Evolutionary conservation across 1,139 yeast genomes (phyloP).

Genomic region (Yamadazyma pseudoaaseri): DNA sequence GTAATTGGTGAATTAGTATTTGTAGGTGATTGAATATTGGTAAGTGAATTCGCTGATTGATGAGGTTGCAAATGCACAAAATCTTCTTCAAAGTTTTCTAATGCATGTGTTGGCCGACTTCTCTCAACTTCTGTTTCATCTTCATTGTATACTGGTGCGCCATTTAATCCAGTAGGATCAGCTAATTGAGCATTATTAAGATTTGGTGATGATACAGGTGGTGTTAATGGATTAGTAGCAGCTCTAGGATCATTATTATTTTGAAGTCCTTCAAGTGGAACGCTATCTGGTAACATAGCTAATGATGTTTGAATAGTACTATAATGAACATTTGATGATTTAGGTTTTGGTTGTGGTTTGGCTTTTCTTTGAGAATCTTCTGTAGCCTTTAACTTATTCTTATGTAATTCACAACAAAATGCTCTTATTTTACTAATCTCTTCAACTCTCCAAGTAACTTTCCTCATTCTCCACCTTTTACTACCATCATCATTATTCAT

Average conservation of each 20-base stretch:
- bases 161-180: conserved; percentile 11
- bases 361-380: conserved; percentile 43
- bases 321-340: conserved; percentile 29
- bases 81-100: conserved; percentile 31
- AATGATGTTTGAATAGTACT: conserved; percentile 38
- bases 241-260: conserved; percentile 1
- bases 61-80: conserved; percentile 14
- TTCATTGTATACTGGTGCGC: conserved; percentile 12
- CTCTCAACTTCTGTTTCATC: conserved; percentile 17
- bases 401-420: conserved; percentile 57
- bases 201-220: conserved; percentile 5
- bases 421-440: conserved; percentile 68
- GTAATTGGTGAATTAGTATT: conserved; percentile 1
- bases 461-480: conserved; percentile 91
- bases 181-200: background rate
- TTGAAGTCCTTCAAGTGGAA: conserved; percentile 5
- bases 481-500: conserved; percentile 50
- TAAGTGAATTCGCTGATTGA: background rate
- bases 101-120: conserved; percentile 25
- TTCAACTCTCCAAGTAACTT: conserved; percentile 86
- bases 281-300: conserved; percentile 16
- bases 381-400: conserved; percentile 41
- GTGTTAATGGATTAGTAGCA: conserved; percentile 11
- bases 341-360: conserved; percentile 8
- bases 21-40: conserved; percentile 1